phyloP scores from a whole-genome alignment of 2,329 filamentous ascomycete species.

The Neofusicoccum cordaticola region DNA sequence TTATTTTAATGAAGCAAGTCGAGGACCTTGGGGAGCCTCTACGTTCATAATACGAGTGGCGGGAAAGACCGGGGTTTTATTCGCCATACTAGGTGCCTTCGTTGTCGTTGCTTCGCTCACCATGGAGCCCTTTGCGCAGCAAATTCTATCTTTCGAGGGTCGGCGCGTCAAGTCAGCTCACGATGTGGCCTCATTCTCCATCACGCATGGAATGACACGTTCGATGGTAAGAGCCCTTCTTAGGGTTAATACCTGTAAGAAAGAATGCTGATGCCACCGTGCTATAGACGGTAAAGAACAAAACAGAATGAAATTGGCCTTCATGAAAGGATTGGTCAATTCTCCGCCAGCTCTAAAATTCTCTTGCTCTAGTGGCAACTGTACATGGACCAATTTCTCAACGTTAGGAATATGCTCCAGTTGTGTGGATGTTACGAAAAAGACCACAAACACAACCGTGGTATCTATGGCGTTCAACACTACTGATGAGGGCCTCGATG shows the following conservation, averaged over 20 bases:
- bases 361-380: neutral
- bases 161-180: neutral
- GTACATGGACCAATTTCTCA: neutral
- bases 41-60: neutral
- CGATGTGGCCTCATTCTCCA: neutral
- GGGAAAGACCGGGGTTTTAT: neutral
- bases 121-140: constrained; percentile 19
- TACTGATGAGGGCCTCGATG: neutral
- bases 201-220: neutral
- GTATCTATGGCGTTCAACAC: neutral
- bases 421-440: neutral
- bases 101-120: constrained; percentile 10
- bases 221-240: too few relatives aligned
- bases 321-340: neutral
- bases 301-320: neutral
- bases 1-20: constrained; percentile 28
- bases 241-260: too few relatives aligned
- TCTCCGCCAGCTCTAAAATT: neutral
- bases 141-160: constrained; percentile 18
- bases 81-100: constrained; percentile 16
- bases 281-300: too few relatives aligned
- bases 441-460: neutral
- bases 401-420: neutral
- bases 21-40: constrained; percentile 18
- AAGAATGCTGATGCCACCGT: too few relatives aligned